phyloP scores from a whole-genome alignment of 805 yeast genomes.

The Starmera quercuum region DNA sequence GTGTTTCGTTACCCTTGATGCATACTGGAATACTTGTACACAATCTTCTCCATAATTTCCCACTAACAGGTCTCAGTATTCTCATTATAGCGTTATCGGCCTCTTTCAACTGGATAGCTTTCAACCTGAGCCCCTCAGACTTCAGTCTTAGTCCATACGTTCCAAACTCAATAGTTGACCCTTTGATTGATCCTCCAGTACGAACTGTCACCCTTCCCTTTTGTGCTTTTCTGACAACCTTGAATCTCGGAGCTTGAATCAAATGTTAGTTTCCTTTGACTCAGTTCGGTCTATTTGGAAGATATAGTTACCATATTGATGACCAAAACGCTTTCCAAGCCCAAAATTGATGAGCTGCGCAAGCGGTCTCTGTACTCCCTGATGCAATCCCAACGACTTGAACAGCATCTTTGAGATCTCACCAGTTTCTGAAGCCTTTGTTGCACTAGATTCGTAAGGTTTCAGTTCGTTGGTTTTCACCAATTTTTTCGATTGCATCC shows the following conservation, averaged over 20 bases:
- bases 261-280: too few relatives aligned
- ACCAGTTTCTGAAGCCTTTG: too few relatives aligned
- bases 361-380: background rate
- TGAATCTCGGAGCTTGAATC: constrained; percentile 24
- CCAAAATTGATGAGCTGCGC: background rate
- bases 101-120: constrained; percentile 83
- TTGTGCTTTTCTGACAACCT: constrained; percentile 55
- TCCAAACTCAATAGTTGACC: constrained; percentile 77
- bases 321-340: constrained; percentile 19
- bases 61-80: constrained; percentile 71
- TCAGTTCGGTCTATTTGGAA: too few relatives aligned
- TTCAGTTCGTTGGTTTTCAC: too few relatives aligned
- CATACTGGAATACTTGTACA: constrained; percentile 86
- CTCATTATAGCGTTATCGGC: constrained; percentile 85
- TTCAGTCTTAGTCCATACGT: constrained; percentile 79
- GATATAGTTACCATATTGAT: too few relatives aligned
- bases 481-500: too few relatives aligned
- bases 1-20: constrained; percentile 94
- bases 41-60: constrained; percentile 71
- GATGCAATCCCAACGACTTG: background rate
- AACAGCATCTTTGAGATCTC: too few relatives aligned
- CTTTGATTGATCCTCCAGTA: constrained; percentile 89
- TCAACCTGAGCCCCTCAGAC: constrained; percentile 78
- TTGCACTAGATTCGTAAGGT: too few relatives aligned
- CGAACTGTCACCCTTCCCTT: constrained; percentile 94